Base-by-base conservation (phyloP, 768 basidiomycete genomes). In the Mycena rosella region DNA sequence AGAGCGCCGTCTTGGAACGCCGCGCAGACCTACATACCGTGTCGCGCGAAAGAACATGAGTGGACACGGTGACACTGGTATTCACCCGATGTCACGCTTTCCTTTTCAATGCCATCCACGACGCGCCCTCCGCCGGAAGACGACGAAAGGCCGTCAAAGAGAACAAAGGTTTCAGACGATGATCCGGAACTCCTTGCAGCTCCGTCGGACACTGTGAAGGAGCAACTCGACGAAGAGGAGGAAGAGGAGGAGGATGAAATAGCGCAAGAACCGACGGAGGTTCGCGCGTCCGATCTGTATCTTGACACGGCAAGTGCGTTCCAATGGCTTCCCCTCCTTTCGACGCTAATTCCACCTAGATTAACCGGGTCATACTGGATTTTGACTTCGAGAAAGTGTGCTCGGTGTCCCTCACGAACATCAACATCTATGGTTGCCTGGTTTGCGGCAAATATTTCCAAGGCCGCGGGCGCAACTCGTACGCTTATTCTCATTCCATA, bases 301-400 rank as follows among this genome's bases (percentile, higher is more conserved):
- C 89, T 98, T 59, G 96, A 98, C 82, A 98, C 96, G 65, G 96
- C 93, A 80, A 77, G 91, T 81, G 68, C 72, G 42, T 48, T 68
- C 60, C 62, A 59, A 70, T 45, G 29, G 8, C 42, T 67, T 54
- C 62, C 48, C 51, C 30, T 69, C 62, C 51, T 26, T 54, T 62
- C 60, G 20, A 58, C 24, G 52, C 70, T 60, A 40, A 59, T 66
- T 56, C 51, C 44, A 62, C 36, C 32, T 76, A 98, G 96, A 94
- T 99, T 70, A 96, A 98, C 78, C 88, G 98, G 68, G 88, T 87
- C 52, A 85, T 89, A 49, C 88, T 99, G 63, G 98, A 99, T 80
- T 99, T 99, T 81, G 98, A 99, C 81, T 99, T 99, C 74, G 98
- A 99, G 82, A 96, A 97, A 85, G 88, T 99, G 29, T 99, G 98